Conservation (phyloP, 2,329 filamentous ascomycete species). For the Trichoderma afroharzianum region DNA sequence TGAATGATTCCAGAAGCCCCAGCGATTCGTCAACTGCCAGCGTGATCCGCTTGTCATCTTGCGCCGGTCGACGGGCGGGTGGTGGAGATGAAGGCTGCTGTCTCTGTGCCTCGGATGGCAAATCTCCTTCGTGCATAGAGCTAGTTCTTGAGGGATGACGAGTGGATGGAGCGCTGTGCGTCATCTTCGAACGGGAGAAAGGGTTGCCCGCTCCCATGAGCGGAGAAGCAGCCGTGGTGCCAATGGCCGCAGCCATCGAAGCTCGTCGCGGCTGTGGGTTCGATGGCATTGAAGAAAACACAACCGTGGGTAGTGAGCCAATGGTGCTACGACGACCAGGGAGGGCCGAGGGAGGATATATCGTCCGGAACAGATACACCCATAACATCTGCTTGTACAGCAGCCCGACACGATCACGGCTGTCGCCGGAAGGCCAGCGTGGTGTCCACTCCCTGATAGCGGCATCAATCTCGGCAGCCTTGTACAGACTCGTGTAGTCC, state of each 20-base stretch:
- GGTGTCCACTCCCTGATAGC: slow-evolving; percentile 74
- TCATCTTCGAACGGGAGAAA: slow-evolving; percentile 21
- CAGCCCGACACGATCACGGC: slow-evolving; percentile 52
- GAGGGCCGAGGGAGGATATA: slow-evolving; percentile 49
- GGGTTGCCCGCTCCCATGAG: slow-evolving; percentile 17
- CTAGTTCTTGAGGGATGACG: slow-evolving; percentile 37
- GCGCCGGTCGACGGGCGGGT: slow-evolving; percentile 44
- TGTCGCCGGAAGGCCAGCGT: slow-evolving; percentile 54
- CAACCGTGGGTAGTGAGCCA: slow-evolving; percentile 25
- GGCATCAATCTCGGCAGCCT: slow-evolving; percentile 71
- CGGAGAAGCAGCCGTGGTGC: slow-evolving; percentile 23
- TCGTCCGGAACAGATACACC: slow-evolving; percentile 60
- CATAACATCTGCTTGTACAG: slow-evolving; percentile 65
- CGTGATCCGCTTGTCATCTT: slow-evolving; percentile 51
- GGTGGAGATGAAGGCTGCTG: slow-evolving; percentile 39
- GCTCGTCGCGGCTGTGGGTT: slow-evolving; percentile 28
- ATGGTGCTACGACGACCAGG: slow-evolving; percentile 31
- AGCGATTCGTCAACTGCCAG: slow-evolving; percentile 56
- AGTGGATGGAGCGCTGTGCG: slow-evolving; percentile 32
- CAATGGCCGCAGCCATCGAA: slow-evolving; percentile 34
- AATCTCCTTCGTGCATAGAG: slow-evolving; percentile 39
- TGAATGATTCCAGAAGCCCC: slow-evolving; percentile 51
- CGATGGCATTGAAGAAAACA: slow-evolving; percentile 9
- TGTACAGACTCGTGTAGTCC: slow-evolving; percentile 68
- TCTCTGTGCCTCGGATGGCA: slow-evolving; percentile 20